These are phyloP conservation scores for Gillenia trifoliata DNA, from an alignment of 306 rosid genomes.

Conservation along the genomic window DNA sequence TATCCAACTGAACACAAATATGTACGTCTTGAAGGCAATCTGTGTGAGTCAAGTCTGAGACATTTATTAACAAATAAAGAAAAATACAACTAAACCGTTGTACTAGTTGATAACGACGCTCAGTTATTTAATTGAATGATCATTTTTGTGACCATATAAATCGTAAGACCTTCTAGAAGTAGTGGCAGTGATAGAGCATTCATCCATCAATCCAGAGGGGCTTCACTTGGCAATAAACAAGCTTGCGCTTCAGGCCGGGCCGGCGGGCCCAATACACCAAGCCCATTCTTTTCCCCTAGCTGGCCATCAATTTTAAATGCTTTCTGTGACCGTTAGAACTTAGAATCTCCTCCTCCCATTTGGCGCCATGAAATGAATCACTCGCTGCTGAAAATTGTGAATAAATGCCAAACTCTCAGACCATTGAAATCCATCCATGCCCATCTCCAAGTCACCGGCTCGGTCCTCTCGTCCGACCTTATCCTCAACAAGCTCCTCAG, in stretches of 20 bases:
- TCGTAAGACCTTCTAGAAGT: too few species aligned
- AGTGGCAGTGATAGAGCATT: too few species aligned
- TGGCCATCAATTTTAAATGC: background rate
- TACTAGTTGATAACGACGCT: too few species aligned
- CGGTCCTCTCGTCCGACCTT: background rate
- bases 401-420: background rate
- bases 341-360: background rate
- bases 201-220: background rate
- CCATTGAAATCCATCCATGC: background rate
- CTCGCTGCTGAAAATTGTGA: background rate
- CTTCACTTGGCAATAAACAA: background rate
- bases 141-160: too few species aligned
- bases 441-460: background rate
- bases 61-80: too few species aligned
- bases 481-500: conserved; percentile 5
- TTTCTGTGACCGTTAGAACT: background rate
- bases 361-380: conserved; percentile 18
- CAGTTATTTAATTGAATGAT: too few species aligned
- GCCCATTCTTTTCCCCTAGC: background rate
- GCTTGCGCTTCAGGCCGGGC: too few species aligned
- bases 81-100: too few species aligned
- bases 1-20: too few species aligned
- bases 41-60: too few species aligned
- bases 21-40: too few species aligned
- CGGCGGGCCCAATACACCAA: background rate